phyloP scores from a whole-genome alignment of 306 rosid species.

The Cyclanthera cordifolia region DNA sequence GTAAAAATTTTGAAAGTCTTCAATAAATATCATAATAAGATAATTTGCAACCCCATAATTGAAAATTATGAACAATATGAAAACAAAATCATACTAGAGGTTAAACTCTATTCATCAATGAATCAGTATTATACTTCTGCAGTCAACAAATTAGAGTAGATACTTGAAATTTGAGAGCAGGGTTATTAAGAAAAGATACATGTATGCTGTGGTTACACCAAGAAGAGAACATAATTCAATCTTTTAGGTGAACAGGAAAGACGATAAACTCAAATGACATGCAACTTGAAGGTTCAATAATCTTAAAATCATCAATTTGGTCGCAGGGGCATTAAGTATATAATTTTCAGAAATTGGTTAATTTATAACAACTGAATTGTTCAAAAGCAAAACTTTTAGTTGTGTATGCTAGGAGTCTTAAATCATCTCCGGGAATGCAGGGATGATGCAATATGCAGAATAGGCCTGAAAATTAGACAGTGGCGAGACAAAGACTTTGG shows the following conservation, averaged over 20 bases:
- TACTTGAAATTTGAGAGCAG: not conserved
- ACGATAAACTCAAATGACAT: not conserved
- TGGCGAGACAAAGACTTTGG: not conserved
- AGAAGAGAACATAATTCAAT: not conserved
- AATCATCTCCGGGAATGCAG: not conserved
- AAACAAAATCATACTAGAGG: not conserved
- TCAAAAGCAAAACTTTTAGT: not conserved
- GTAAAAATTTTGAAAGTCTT: not conserved
- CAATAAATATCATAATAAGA: not conserved
- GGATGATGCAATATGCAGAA: constrained; percentile 1
- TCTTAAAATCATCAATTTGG: not conserved
- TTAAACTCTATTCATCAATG: not conserved
- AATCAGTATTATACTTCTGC: not conserved
- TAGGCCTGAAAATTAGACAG: not conserved
- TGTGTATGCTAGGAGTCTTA: not conserved
- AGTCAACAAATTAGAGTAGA: not conserved
- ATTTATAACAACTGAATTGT: not conserved
- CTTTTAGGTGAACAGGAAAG: not conserved
- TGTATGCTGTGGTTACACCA: constrained; percentile 1
- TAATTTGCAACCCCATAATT: not conserved
- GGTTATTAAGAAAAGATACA: not conserved
- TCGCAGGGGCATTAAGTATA: not conserved
- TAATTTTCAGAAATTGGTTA: not conserved
- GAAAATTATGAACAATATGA: not conserved
- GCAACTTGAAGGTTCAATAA: not conserved